Evolutionary conservation across 164 flowering plant species (phyloP), one percentile per base, ranked within the genome.

Genomic region (Amborella trichopoda): DNA sequence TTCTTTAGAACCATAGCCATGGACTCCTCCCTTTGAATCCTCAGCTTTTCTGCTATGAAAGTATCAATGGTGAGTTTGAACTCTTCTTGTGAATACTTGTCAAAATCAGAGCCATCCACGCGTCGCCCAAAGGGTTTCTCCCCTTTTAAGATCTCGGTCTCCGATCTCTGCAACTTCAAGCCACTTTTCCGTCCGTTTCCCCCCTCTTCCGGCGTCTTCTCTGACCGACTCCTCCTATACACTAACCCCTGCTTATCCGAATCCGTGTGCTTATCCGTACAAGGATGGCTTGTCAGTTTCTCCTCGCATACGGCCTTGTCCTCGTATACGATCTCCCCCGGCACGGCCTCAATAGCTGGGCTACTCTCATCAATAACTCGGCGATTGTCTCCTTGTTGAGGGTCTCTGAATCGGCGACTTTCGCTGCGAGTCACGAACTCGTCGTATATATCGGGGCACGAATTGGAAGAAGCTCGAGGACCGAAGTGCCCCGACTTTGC

Each of bases 401-500:
- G n/a, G n/a, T n/a, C n/a, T n/a, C n/a, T n/a, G n/a, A n/a, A n/a
- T n/a, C n/a, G n/a, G n/a, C n/a, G n/a, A n/a, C n/a, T n/a, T 22
- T 61, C 69, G 19, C 63, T 71, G 52, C 55, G 70, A 47, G 66
- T 54, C 3, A 71, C 22, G 42, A 68, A 62, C 45, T 76, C 79
- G 11, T 71, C 64, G 48, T 67, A 66, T 17, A 71, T 28, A 44
- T 67, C 67, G 26, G 32, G 19, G n/a, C n/a, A 40, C 1, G 13
- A 48, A 27, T 38, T 46, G 2, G 23, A 24, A 11, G 36, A 3
- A 4, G 49, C 9, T 5, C 48, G 43, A 16, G 48, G 50, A 27
- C 47, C 33, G 1, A 69, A 62, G 23, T 60, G 63, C n/a, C 81
- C 80, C 16, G 81, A 75, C 34, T 75, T 77, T 9, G 55, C 63